These are phyloP conservation scores for Quercus gilva DNA, from an alignment of 306 rosid genomes.

Conservation along the genomic window DNA sequence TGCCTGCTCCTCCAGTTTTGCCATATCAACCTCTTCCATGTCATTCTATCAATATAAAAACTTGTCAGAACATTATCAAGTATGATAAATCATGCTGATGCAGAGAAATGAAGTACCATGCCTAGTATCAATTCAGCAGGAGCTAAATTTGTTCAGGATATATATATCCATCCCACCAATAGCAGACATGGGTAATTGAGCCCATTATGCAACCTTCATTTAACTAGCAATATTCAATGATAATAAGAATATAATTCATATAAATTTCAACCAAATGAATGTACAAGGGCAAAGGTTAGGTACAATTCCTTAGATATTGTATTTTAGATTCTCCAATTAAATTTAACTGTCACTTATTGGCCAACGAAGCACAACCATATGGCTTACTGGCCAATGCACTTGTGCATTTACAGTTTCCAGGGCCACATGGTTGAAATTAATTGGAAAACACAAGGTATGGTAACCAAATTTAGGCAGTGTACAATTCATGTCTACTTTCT, in stretches of 20 bases:
- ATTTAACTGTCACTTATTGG: too few relatives aligned
- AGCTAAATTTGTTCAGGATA: not conserved
- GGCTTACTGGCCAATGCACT: too few relatives aligned
- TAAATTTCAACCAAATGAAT: not conserved
- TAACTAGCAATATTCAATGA: not conserved
- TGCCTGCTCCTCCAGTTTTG: conserved; percentile 43
- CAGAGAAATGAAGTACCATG: not conserved
- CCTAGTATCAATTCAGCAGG: not conserved
- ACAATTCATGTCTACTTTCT: not conserved
- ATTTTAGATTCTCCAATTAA: too few relatives aligned
- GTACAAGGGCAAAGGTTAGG: too few relatives aligned
- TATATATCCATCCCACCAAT: not conserved
- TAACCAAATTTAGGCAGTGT: too few relatives aligned
- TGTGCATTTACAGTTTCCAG: too few relatives aligned
- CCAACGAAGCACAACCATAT: too few relatives aligned
- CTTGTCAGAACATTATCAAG: not conserved
- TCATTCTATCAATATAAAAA: conserved; percentile 23
- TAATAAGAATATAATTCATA: not conserved
- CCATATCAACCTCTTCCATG: conserved; percentile 32
- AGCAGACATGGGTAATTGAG: not conserved
- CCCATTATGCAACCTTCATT: not conserved
- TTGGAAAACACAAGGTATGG: too few relatives aligned
- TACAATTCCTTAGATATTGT: too few relatives aligned
- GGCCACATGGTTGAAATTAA: too few relatives aligned
- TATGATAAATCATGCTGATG: not conserved